Conservation (phyloP, 345 rosid species). For the Pistacia atlantica region DNA sequence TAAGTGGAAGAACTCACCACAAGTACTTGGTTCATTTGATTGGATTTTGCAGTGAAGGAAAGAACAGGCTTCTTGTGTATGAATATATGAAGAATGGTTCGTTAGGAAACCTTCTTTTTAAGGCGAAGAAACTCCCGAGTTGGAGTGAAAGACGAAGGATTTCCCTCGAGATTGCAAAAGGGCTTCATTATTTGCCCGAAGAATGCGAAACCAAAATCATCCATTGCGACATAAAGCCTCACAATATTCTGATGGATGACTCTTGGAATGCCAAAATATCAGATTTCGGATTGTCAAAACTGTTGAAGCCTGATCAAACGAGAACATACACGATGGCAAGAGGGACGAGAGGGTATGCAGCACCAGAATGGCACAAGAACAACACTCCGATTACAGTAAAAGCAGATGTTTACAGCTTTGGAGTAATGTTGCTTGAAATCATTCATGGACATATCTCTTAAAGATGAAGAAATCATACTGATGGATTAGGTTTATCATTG, state of each 20-base stretch:
- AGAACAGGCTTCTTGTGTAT: constrained; percentile 5
- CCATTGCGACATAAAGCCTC: constrained; percentile 22
- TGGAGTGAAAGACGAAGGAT: background rate
- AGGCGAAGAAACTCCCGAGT: background rate
- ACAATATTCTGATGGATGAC: constrained; percentile 12
- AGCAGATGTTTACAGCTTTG: constrained; percentile 9
- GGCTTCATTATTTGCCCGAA: constrained; percentile 13
- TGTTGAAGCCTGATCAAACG: constrained; percentile 19
- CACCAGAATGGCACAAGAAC: constrained; percentile 17
- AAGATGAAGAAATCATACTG: background rate
- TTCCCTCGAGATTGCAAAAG: background rate
- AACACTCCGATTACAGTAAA: constrained; percentile 3
- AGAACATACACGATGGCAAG: constrained; percentile 11
- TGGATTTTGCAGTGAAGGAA: background rate
- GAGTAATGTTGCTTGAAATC: constrained; percentile 9
- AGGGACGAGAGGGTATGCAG: constrained; percentile 11
- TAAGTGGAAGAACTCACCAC: background rate
- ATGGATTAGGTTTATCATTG: constrained; percentile 7
- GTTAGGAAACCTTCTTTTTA: background rate
- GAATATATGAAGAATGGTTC: constrained; percentile 3
- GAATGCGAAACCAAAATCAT: constrained; percentile 21
- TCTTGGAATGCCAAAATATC: background rate
- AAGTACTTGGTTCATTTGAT: background rate
- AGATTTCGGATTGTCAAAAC: constrained; percentile 15
- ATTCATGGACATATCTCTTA: background rate